Percentiles rank a stretch among this genome's conserved stretches.
phyloP scores from a whole-genome alignment of 2,329 filamentous ascomycete species.

The Tolypocladium tropicale region DNA sequence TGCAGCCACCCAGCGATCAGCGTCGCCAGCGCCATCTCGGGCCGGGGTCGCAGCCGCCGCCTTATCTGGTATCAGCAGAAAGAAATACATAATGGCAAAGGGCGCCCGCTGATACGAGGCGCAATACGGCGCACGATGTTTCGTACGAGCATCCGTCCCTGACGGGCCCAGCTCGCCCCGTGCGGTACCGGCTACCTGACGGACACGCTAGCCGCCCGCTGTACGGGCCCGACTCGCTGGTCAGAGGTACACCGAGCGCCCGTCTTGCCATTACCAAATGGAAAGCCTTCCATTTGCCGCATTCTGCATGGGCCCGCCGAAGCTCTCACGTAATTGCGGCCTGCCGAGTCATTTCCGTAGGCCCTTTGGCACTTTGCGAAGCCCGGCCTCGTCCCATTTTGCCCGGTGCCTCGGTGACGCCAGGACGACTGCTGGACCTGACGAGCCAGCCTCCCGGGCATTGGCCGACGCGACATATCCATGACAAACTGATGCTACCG shows the following conservation, averaged over 20 bases:
- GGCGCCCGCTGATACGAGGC: constrained; percentile 3
- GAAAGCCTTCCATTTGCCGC: constrained; percentile 22
- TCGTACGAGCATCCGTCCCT: too few species aligned
- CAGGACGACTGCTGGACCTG: neutral
- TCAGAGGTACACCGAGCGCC: constrained; percentile 1
- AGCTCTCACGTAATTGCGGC: constrained; percentile 30
- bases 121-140: neutral
- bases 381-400: neutral
- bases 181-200: too few species aligned
- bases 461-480: neutral
- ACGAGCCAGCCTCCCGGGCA: neutral
- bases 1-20: neutral
- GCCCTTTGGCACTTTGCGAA: neutral
- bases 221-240: neutral
- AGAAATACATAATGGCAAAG: constrained; percentile 29
- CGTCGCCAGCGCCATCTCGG: neutral
- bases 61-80: constrained; percentile 17
- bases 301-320: constrained; percentile 17
- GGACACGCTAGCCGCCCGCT: neutral
- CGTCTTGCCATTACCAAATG: constrained; percentile 34
- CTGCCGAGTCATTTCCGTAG: constrained; percentile 18
- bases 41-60: constrained; percentile 1
- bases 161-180: too few species aligned
- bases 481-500: constrained; percentile 3
- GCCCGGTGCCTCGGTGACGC: neutral